phyloP scores from a whole-genome alignment of 2,329 filamentous ascomycete species.

The Penicillium sp. region DNA sequence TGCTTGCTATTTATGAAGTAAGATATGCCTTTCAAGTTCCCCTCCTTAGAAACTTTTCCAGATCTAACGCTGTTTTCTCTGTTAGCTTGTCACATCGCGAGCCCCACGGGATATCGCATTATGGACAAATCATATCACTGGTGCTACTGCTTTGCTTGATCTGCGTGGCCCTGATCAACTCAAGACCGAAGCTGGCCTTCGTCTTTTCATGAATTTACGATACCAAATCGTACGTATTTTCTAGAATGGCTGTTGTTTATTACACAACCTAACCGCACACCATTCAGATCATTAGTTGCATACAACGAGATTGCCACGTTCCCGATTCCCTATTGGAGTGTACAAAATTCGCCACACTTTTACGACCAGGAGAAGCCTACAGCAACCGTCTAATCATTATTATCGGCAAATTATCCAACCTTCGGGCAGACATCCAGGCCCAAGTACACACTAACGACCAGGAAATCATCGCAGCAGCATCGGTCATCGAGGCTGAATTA shows the following conservation, averaged over 20 bases:
- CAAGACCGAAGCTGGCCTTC: slow-evolving; percentile 51
- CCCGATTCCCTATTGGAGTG: slow-evolving; percentile 39
- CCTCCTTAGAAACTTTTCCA: background rate
- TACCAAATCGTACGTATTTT: slow-evolving; percentile 58
- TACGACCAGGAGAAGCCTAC: slow-evolving; percentile 33
- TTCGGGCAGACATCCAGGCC: slow-evolving; percentile 38
- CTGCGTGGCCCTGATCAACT: slow-evolving; percentile 44
- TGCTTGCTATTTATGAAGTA: slow-evolving; percentile 67
- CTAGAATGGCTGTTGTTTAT: too few relatives aligned
- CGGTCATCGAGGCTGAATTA: slow-evolving; percentile 39
- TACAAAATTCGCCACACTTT: slow-evolving; percentile 33
- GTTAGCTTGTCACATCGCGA: slow-evolving; percentile 45
- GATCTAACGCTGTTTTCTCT: background rate
- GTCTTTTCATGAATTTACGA: slow-evolving; percentile 60
- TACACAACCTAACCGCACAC: slow-evolving; percentile 10
- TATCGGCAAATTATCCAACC: slow-evolving; percentile 35
- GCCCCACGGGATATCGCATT: slow-evolving; percentile 53
- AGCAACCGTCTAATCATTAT: slow-evolving; percentile 35
- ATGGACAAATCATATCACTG: slow-evolving; percentile 63
- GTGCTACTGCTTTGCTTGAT: slow-evolving; percentile 63
- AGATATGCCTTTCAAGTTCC: slow-evolving; percentile 11
- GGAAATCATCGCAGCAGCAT: slow-evolving; percentile 37
- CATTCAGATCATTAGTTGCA: slow-evolving; percentile 40
- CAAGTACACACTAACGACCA: slow-evolving; percentile 28
- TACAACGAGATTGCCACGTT: slow-evolving; percentile 37